Percentiles rank a stretch among this genome's conserved stretches.
These are phyloP conservation scores for Pichia sp. DNA, from an alignment of 1,139 yeast species.

Conservation along the genomic window DNA sequence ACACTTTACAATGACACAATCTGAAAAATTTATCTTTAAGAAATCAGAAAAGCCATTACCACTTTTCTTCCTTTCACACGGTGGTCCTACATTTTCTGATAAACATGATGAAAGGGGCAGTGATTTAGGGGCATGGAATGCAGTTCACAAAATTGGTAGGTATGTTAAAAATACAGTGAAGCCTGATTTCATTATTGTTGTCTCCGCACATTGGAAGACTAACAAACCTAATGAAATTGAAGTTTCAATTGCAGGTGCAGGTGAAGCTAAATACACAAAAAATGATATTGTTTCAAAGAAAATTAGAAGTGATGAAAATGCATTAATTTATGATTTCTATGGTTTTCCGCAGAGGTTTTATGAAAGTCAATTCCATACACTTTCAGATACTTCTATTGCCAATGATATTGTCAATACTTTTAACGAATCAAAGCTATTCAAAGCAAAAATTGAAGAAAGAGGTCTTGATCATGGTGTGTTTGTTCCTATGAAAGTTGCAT, in stretches of 20 bases:
- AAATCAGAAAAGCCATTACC: constrained; percentile 34
- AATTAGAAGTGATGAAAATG: constrained; percentile 28
- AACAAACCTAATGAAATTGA: constrained; percentile 38
- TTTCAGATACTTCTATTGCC: constrained; percentile 39
- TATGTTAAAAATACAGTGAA: constrained; percentile 41
- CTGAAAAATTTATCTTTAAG: constrained; percentile 18
- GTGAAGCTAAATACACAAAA: constrained; percentile 19
- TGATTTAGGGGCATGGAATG: constrained; percentile 53
- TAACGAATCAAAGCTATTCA: constrained; percentile 36
- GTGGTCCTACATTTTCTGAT: constrained; percentile 67
- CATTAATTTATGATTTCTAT: constrained; percentile 62
- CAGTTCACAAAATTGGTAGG: constrained; percentile 43
- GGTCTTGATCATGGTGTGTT: constrained; percentile 81
- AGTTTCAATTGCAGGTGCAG: constrained; percentile 40
- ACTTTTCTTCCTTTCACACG: constrained; percentile 64
- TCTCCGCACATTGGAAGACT: constrained; percentile 78
- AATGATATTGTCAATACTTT: constrained; percentile 39
- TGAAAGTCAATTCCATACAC: constrained; percentile 51
- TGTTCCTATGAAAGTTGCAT: constrained; percentile 73
- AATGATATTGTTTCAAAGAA: constrained; percentile 16
- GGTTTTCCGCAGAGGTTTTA: constrained; percentile 66
- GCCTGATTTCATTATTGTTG: constrained; percentile 59
- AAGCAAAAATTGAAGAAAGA: constrained; percentile 40
- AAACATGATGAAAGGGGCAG: constrained; percentile 41
- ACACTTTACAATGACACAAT: constrained; percentile 11